Base-by-base conservation (phyloP, 176 grass and related monocot species). In the Coix lacrymajobi region DNA sequence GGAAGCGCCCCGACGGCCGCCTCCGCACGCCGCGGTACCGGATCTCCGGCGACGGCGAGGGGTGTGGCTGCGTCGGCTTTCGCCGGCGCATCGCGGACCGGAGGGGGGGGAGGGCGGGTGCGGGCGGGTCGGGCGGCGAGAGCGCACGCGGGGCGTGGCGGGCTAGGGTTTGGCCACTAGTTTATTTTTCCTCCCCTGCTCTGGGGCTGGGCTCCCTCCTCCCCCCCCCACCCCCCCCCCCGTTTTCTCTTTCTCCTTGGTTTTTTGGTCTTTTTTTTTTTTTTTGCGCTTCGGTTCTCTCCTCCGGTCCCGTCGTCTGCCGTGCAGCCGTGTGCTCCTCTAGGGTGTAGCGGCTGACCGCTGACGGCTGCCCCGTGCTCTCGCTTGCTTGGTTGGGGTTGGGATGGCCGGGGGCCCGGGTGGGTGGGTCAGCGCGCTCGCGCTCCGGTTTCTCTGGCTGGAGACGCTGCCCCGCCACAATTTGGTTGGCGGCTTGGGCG, bases 1-100 rank as follows among this genome's bases (percentile, higher is more conserved):
- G 34, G 94, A 89, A 94, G 30, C 92, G 70, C 10, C 92, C 92
- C 19, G 92, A 94, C 1, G 92, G 92, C 34, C 92, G 92, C 86
- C 87, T 83, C 28, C 92, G 71, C 15, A 94, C 92, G 31, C 92
- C 92, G 56, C 89, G 83, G 92, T 94, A 94, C 77, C 92, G 83
- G 87, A 94, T 92, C 84, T 94, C 88, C 75, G 80, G 81, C 67
- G 88, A 58, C 45, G 85, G 72, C 2, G 71, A 56, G 1, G 81
- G 76, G 7, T 29, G 40, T 10, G 84, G 78, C 64, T 52, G 83
- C 58, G 79, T 57, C 45, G 79, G 60, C 84, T 81, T 90, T 34
- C 44, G 66, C 83, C 77, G 85, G 79, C 88, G 88, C 83, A 90
- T 90, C 83, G 83, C 37, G 68, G n/a, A 16, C 22, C 22, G 39